Conservation (phyloP, 495 filamentous ascomycete species). For the Neurospora sp. region DNA sequence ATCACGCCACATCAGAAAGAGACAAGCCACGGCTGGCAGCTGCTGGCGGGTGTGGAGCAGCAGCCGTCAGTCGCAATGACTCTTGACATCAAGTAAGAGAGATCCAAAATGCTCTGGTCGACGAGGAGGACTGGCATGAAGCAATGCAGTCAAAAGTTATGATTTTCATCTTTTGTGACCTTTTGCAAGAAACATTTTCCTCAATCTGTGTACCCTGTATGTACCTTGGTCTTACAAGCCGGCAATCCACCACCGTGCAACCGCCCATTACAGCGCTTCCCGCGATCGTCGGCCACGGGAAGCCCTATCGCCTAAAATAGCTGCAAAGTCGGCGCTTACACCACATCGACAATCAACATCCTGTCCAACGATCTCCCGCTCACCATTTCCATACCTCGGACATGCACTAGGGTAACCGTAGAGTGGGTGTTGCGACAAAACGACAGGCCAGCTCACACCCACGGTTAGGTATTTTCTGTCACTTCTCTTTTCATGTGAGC, state of each 20-base stretch:
- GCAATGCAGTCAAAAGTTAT: too few relatives aligned
- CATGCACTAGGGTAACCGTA: not conserved
- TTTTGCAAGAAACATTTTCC: too few relatives aligned
- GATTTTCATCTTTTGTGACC: too few relatives aligned
- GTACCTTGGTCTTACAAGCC: not conserved
- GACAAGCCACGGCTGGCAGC: not conserved
- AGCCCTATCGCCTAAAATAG: not conserved
- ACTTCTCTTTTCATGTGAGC: not conserved
- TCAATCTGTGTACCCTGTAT: not conserved
- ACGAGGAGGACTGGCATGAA: too few relatives aligned
- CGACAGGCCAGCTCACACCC: too few relatives aligned
- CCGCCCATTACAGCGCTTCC: not conserved
- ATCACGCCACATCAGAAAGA: not conserved
- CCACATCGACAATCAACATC: not conserved
- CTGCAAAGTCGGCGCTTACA: not conserved
- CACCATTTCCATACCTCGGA: not conserved
- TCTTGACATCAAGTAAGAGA: too few relatives aligned
- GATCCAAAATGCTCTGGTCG: not conserved
- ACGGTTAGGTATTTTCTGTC: too few relatives aligned
- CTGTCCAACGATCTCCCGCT: not conserved
- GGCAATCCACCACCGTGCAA: not conserved
- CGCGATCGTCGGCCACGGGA: not conserved
- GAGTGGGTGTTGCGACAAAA: too few relatives aligned
- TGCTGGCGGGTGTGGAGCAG: not conserved
- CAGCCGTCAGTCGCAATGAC: too few relatives aligned